Conservation (phyloP, 208 protist genomes). For the Novymonas esmeraldas region DNA sequence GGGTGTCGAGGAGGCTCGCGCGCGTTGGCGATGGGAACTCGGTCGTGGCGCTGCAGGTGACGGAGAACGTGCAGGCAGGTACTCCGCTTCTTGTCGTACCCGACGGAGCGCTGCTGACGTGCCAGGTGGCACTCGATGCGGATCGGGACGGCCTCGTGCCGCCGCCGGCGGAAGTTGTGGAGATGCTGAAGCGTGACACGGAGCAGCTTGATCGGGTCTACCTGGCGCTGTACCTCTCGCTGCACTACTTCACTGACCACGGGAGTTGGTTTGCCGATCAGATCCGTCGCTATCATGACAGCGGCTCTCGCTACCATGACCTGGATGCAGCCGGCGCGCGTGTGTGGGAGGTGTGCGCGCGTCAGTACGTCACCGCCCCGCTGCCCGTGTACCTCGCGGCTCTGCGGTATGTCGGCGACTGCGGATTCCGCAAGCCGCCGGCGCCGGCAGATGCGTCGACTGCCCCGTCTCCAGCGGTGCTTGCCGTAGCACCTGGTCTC, state of each 20-base stretch:
- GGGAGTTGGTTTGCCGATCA: constrained; percentile 28
- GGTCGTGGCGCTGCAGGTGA: not conserved
- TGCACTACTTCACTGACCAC: constrained; percentile 15
- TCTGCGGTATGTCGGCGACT: constrained; percentile 24
- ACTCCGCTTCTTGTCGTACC: constrained; percentile 24
- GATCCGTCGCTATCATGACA: constrained; percentile 4
- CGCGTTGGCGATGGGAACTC: not conserved
- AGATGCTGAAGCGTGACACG: constrained; percentile 12
- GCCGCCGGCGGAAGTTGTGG: constrained; percentile 36
- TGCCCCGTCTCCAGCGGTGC: not conserved
- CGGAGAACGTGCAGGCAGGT: constrained; percentile 5
- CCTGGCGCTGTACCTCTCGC: constrained; percentile 37
- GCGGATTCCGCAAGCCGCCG: constrained; percentile 22
- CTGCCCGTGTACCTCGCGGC: constrained; percentile 26
- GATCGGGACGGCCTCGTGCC: constrained; percentile 41
- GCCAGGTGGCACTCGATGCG: constrained; percentile 32
- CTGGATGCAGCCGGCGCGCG: not conserved
- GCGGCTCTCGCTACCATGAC: not conserved
- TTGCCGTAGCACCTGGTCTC: constrained; percentile 16
- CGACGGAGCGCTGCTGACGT: constrained; percentile 29
- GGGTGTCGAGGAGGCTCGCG: constrained; percentile 23
- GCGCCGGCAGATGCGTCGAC: not conserved
- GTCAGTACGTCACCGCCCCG: constrained; percentile 32
- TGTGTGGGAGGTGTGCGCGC: constrained; percentile 19
- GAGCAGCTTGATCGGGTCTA: constrained; percentile 21